Conservation (phyloP, 2,329 filamentous ascomycete genomes). For the Fusarium hainanense region DNA sequence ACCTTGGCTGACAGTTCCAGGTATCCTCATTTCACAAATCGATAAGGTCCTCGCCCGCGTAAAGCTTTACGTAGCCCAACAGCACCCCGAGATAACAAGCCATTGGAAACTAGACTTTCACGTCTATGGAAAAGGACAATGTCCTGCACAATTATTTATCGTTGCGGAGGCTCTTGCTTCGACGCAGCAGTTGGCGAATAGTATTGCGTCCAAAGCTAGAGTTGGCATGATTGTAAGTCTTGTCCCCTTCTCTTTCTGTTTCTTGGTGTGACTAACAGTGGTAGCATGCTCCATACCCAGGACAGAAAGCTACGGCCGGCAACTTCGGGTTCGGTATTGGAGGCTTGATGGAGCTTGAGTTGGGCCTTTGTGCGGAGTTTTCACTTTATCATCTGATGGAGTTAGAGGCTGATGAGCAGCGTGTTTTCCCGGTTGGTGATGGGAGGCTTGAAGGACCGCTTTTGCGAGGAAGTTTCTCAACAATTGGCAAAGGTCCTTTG, state of each 20-base stretch:
- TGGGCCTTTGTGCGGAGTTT: conserved; percentile 56
- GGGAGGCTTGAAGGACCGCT: not conserved
- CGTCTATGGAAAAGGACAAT: conserved; percentile 54
- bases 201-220: conserved; percentile 45
- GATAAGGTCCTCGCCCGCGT: conserved; percentile 25
- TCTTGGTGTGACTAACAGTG: not conserved
- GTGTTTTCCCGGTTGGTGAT: not conserved
- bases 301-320: conserved; percentile 63
- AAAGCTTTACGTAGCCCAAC: conserved; percentile 32
- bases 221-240: conserved; percentile 46
- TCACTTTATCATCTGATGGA: conserved; percentile 63
- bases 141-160: conserved; percentile 52
- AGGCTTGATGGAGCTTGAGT: conserved; percentile 45
- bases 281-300: conserved; percentile 59
- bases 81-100: conserved; percentile 30
- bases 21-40: conserved; percentile 34
- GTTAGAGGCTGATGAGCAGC: conserved; percentile 46
- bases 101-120: conserved; percentile 53
- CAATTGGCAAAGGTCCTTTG: conserved; percentile 9
- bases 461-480: no score
- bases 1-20: not conserved
- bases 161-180: conserved; percentile 59
- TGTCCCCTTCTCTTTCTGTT: accelerated
- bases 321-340: conserved; percentile 58
- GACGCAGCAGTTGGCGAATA: conserved; percentile 58